Conservation (phyloP, 371 early-diverging fungal species). For the Quaeritorhiza haematococci region DNA sequence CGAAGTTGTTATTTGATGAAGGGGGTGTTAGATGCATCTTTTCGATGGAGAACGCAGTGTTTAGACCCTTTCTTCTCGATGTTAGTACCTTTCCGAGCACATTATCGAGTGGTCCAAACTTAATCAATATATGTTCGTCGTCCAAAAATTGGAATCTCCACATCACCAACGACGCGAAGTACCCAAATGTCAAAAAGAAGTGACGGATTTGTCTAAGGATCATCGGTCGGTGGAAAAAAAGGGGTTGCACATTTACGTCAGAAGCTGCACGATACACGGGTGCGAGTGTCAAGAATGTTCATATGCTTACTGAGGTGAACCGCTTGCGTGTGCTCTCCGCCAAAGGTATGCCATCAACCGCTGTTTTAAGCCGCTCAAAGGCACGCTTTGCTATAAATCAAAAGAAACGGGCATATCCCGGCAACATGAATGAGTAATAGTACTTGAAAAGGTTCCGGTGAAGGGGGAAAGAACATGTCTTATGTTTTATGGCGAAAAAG, state of each 20-base stretch:
- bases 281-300: no score
- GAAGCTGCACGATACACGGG: no score
- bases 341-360: slow-evolving; percentile 54
- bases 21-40: no score
- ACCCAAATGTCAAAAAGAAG: slow-evolving; percentile 52
- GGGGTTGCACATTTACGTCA: background rate
- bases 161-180: slow-evolving; percentile 49
- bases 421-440: no score
- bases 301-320: slow-evolving; percentile 30
- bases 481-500: no score
- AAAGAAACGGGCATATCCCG: no score
- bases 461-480: no score
- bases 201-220: no score
- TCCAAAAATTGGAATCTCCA: slow-evolving; percentile 61
- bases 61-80: background rate
- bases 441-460: no score
- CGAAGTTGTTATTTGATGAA: background rate
- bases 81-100: slow-evolving; percentile 37
- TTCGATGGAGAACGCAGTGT: no score
- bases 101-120: slow-evolving; percentile 49
- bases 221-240: background rate
- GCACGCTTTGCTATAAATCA: background rate
- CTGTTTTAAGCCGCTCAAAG: slow-evolving; percentile 54
- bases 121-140: slow-evolving; percentile 49
- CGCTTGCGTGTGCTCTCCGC: slow-evolving; percentile 35